Base-by-base conservation (phyloP, 1,284 basidiomycete species). In the Naganishia albida region DNA sequence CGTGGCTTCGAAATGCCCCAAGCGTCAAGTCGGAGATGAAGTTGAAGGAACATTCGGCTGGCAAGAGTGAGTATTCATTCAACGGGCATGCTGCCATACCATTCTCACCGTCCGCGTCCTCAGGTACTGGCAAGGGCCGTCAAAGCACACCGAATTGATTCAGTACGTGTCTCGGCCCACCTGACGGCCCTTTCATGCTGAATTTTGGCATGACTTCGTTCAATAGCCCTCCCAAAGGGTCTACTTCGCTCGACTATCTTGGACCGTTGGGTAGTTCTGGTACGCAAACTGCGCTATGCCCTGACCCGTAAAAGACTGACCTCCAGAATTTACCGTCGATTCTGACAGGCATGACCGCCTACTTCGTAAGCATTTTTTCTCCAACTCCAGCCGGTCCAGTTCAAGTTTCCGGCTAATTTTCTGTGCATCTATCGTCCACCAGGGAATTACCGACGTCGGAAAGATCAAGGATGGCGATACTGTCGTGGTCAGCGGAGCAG, bases 401-500 rank as follows among this genome's bases (percentile, higher is more conserved):
- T 23, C 40, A 25, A 23, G 16, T 2, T 25, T 1, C 44, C 26
- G 7, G 23, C 3, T 46, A 10, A 28, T 38, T 49, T 20, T 28
- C 20, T 13, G 55, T 43, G 16, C n/a, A 28, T 44, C 20, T 26
- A 30, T 18, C 7, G 2, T 50, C 34, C 34, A 26, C 4, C 18
- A 90, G 89, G 90, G 92, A n/a, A 82, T 94, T 43, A 82, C 86
- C 74, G 88, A 91, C 62, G 81, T 94, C 50, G 90, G 87, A 28
- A 75, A 89, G 67, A 75, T 93, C 72, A 89, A 93, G 75, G 77
- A 86, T 0, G 90, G 91, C 12, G 91, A 95, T 66, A 89, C 85
- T 0, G 84, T 94, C 53, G 83, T 94, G 28, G 88, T 95, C 23
- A 90, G 90, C 0, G 92, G 90, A 23, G 92, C 92, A 0, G 92